Conservation (phyloP, 306 rosid genomes). For the Gleditsia sinensis region DNA sequence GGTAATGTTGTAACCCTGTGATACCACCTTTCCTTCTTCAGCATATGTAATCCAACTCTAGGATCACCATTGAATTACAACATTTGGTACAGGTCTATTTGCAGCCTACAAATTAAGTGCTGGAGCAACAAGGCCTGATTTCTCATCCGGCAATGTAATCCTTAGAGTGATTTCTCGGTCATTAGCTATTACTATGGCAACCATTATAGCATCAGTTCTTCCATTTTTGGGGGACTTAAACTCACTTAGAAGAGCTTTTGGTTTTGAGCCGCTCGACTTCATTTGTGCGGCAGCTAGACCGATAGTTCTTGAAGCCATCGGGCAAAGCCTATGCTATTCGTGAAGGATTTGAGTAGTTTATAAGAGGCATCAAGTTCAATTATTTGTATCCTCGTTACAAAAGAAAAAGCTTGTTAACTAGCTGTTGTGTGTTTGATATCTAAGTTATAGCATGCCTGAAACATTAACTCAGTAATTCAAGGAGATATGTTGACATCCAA, state of each 20-base stretch:
- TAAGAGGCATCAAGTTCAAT: too few species aligned
- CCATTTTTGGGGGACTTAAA: slow-evolving; percentile 59
- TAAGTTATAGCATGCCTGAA: too few species aligned
- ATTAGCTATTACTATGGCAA: slow-evolving; percentile 38
- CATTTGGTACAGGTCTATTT: slow-evolving; percentile 43
- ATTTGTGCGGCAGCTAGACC: slow-evolving; percentile 54
- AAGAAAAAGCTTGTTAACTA: too few species aligned
- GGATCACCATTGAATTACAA: neutral
- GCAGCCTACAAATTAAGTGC: slow-evolving; percentile 53
- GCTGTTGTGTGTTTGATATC: too few species aligned
- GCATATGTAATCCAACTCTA: too few species aligned
- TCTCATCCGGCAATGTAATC: slow-evolving; percentile 43
- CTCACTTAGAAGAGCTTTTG: slow-evolving; percentile 53
- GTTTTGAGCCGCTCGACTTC: slow-evolving; percentile 61
- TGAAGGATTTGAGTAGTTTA: too few species aligned
- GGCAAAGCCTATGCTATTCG: too few species aligned
- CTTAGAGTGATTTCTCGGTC: slow-evolving; percentile 47
- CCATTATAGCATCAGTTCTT: slow-evolving; percentile 53
- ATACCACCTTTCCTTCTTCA: too few species aligned
- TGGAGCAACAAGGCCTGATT: slow-evolving; percentile 34
- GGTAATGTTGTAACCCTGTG: too few species aligned
- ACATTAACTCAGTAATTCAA: neutral
- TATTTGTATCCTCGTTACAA: too few species aligned
- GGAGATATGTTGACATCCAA: neutral
- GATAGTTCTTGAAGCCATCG: slow-evolving; percentile 46